These are phyloP conservation scores for Linnemannia zychae DNA, from an alignment of 192 early-diverging fungal genomes.

Conservation along the genomic window DNA sequence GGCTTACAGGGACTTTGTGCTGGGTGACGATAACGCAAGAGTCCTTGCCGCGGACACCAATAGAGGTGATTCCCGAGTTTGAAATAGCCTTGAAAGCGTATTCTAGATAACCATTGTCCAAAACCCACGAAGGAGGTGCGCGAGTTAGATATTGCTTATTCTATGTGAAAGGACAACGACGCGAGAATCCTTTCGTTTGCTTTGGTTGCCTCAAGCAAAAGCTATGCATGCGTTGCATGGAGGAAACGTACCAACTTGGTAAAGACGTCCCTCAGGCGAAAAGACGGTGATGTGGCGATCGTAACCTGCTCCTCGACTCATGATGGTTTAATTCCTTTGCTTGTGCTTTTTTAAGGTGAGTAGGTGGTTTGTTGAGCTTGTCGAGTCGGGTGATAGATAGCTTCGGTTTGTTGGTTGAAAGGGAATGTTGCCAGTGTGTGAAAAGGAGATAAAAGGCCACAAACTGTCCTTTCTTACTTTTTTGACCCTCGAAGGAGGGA, in stretches of 20 bases:
- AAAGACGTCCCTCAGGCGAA: conserved; percentile 98
- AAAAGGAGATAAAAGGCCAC: not conserved
- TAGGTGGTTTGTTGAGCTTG: not conserved
- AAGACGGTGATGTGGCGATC: conserved; percentile 99
- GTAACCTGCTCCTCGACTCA: conserved; percentile 80
- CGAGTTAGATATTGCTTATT: not conserved
- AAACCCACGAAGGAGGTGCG: not conserved
- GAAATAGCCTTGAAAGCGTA: conserved; percentile 99
- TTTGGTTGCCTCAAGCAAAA: not conserved
- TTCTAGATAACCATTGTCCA: conserved; percentile 68
- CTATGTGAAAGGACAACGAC: not conserved
- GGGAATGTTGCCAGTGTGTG: not conserved
- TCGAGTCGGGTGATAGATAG: not conserved
- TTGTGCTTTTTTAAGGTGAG: too few relatives aligned
- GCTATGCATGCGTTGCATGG: not conserved
- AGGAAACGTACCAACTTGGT: conserved; percentile 92
- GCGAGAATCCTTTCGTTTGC: not conserved
- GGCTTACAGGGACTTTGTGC: conserved; percentile 91
- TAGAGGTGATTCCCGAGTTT: conserved; percentile 94
- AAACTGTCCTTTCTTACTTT: not conserved
- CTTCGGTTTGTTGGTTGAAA: not conserved
- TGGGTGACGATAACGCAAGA: conserved; percentile 96
- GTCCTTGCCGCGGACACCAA: conserved; percentile 97
- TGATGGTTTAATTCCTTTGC: conserved; percentile 21
- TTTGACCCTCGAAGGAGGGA: not conserved